These are phyloP conservation scores for Fennellomyces sp. DNA, from an alignment of 371 early-diverging fungal species.

Conservation along the genomic window DNA sequence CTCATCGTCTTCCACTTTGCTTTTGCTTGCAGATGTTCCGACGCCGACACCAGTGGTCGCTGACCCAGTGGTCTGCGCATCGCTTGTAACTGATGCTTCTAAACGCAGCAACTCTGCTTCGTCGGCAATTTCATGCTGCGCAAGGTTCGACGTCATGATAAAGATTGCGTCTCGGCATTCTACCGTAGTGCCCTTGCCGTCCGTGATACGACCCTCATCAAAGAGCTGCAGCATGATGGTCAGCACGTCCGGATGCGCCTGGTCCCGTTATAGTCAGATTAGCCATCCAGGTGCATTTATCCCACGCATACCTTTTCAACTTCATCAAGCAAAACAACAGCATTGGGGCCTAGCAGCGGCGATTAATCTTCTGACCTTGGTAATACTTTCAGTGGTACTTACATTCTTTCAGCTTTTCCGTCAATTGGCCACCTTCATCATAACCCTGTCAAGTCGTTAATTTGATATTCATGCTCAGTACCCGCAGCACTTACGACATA, in stretches of 20 bases:
- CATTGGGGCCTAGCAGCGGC: slow-evolving; percentile 65
- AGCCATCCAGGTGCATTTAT: background rate
- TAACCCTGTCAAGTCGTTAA: slow-evolving; percentile 42
- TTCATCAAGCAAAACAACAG: slow-evolving; percentile 58
- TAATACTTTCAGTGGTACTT: too few relatives aligned
- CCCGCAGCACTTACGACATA: slow-evolving; percentile 54
- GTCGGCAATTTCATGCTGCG: slow-evolving; percentile 68
- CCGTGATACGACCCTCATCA: slow-evolving; percentile 75
- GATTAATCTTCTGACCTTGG: background rate
- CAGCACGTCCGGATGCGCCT: slow-evolving; percentile 69
- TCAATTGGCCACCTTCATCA: slow-evolving; percentile 73
- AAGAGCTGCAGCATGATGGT: slow-evolving; percentile 71
- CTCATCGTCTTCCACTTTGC: slow-evolving; percentile 29
- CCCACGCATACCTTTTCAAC: slow-evolving; percentile 54
- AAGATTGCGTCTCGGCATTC: slow-evolving; percentile 71
- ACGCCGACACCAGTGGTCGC: slow-evolving; percentile 10
- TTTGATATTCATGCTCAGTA: background rate
- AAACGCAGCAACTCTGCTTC: slow-evolving; percentile 56
- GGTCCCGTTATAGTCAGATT: background rate
- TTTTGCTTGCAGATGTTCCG: background rate
- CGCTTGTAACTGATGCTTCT: slow-evolving; percentile 49
- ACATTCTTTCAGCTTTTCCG: slow-evolving; percentile 68
- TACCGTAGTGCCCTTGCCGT: slow-evolving; percentile 69
- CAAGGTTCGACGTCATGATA: slow-evolving; percentile 76
- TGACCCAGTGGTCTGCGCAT: slow-evolving; percentile 42